Percentiles rank a stretch among this genome's conserved stretches.
phyloP scores from a whole-genome alignment of 78 protist genomes.

The Pigoraptor vietnamica region DNA sequence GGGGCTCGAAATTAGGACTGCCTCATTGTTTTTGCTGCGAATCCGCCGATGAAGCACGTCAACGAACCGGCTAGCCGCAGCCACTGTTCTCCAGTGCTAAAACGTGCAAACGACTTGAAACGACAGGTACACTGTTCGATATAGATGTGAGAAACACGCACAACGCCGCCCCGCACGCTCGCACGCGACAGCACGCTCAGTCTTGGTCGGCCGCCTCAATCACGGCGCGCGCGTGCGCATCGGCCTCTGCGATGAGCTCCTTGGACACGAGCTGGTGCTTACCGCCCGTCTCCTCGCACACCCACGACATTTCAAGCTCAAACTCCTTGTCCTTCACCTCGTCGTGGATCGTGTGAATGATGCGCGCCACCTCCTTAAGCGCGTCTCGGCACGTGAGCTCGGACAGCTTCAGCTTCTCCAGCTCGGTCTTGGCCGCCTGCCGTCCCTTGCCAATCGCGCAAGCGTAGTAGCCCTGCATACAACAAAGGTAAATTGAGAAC shows the following conservation, averaged over 20 bases:
- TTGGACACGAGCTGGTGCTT: not conserved
- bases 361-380: slow-evolving; percentile 72
- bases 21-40: no score
- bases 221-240: not conserved
- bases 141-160: no score
- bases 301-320: slow-evolving; percentile 93
- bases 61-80: no score
- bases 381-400: slow-evolving; percentile 80
- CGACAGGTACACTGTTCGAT: no score
- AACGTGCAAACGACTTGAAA: no score
- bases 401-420: slow-evolving; percentile 81
- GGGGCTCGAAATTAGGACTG: no score
- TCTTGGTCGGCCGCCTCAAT: not conserved
- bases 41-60: no score
- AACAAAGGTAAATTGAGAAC: not conserved
- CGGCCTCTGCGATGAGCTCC: not conserved
- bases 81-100: no score
- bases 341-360: slow-evolving; percentile 86
- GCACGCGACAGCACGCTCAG: no score
- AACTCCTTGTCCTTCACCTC: slow-evolving; percentile 91
- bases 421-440: slow-evolving; percentile 87
- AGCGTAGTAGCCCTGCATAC: slow-evolving; percentile 60
- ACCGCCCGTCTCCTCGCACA: slow-evolving; percentile 51
- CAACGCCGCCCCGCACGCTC: not conserved
- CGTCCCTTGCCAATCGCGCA: slow-evolving; percentile 87